Conservation (phyloP, 2,329 filamentous ascomycete genomes). For the Lasiodiplodia gonubiensis region DNA sequence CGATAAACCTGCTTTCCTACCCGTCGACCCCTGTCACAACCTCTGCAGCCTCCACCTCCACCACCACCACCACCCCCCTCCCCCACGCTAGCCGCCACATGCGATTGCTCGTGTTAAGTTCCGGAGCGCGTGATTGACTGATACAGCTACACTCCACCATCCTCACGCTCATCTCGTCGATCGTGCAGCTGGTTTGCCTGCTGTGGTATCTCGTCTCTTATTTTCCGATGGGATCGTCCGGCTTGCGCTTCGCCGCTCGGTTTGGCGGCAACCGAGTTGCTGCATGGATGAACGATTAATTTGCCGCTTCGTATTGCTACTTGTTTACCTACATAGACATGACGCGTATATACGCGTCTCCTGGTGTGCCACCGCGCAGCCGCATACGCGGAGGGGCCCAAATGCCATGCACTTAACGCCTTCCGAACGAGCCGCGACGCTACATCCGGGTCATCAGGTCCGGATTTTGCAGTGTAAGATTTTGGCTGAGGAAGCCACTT, state of each 20-base stretch:
- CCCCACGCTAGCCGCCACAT: slow-evolving; percentile 42
- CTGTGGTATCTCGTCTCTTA: slow-evolving; percentile 96
- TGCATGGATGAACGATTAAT: slow-evolving; percentile 81
- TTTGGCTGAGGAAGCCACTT: slow-evolving; percentile 22
- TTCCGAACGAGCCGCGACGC: slow-evolving; percentile 25
- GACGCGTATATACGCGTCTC: slow-evolving; percentile 25
- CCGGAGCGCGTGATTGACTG: slow-evolving; percentile 41
- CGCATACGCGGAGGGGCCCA: not conserved
- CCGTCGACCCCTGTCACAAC: slow-evolving; percentile 17
- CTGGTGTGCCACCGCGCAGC: slow-evolving; percentile 20
- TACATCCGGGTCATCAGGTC: slow-evolving; percentile 18
- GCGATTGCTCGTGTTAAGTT: slow-evolving; percentile 41
- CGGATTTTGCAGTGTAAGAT: slow-evolving; percentile 10
- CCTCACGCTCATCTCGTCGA: slow-evolving; percentile 81
- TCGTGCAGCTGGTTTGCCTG: slow-evolving; percentile 82
- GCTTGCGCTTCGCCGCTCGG: slow-evolving; percentile 81
- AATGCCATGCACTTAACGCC: slow-evolving; percentile 26
- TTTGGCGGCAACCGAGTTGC: slow-evolving; percentile 85
- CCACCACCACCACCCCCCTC: slow-evolving; percentile 32
- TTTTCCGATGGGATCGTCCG: slow-evolving; percentile 93
- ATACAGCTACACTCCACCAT: slow-evolving; percentile 79
- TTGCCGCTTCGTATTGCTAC: slow-evolving; percentile 5
- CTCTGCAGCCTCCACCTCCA: slow-evolving; percentile 30
- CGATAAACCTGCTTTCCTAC: slow-evolving; percentile 30
- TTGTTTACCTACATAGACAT: slow-evolving; percentile 21